Base-by-base conservation (phyloP, 2,329 filamentous ascomycete genomes). In the Aspergillus chevalieri region DNA sequence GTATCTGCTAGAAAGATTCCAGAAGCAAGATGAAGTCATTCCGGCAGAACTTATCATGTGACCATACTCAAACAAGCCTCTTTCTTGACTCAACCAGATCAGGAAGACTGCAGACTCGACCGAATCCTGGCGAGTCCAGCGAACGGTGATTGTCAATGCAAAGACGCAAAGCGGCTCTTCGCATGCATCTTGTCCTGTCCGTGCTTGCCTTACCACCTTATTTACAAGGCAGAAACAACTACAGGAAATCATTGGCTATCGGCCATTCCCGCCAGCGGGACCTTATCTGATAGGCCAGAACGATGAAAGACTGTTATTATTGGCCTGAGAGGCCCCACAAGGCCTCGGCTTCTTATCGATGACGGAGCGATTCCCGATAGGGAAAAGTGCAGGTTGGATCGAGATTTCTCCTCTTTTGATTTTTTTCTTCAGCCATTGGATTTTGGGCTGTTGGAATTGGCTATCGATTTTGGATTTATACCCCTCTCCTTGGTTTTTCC, bases 391-490 rank as follows among this genome's bases (percentile, higher is more conserved):
- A n/a, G 24, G 26, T 39, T 44, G 19, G 42, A 26, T 28, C 12
- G 21, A 19, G 19, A n/a, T 45, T 34, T 26, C 30, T 44, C 15
- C 15, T 39, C 30, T 28, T 14, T 44, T 46, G 39, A 42, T 34
- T 49, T 46, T 43, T 50, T 34, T 38, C 36, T 39, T 49, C 21
- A n/a, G 8, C 14, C 14, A 44, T 19, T 47, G 50, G 24, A 15
- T 54, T 43, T 54, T 57, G 26, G 26, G 53, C 56, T 54, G 57
- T 57, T 47, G 56, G 55, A 50, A 53, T 44, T 34, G 43, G 38
- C 41, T 30, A 39, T 36, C n/a, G 42, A 17, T 47, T 43, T 38
- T 43, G 49, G 48, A 48, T 52, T 51, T 52, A 54, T 54, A 51
- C 44, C 46, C 47, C 46, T 42, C 47, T 47, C 52, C 10, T 30